These are phyloP conservation scores for Carex littledalei DNA, from an alignment of 176 grass and related monocot species.

Conservation along the genomic window DNA sequence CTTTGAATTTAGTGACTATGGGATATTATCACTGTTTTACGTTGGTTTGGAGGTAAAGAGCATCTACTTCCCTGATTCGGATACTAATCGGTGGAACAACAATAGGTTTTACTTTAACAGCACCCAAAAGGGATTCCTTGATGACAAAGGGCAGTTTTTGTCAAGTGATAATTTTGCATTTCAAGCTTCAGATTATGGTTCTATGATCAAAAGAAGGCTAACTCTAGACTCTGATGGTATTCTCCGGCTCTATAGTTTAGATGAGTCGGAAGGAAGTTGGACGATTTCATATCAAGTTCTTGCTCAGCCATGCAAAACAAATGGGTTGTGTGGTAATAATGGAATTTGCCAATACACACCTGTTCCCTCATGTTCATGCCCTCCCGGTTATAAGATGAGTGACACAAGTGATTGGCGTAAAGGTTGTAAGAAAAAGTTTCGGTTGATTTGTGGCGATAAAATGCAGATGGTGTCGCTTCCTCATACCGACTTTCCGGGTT, in stretches of 20 bases:
- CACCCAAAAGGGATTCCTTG: conserved; percentile 1
- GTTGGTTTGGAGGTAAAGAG: not conserved
- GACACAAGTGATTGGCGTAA: conserved; percentile 40
- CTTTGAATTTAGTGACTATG: conserved; percentile 26
- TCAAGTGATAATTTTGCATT: conserved; percentile 19
- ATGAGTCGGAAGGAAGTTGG: conserved; percentile 21
- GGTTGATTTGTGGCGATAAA: not conserved
- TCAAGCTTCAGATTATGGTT: conserved; percentile 8
- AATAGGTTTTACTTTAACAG: conserved; percentile 6
- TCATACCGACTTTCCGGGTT: not conserved
- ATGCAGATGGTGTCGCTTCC: conserved; percentile 2
- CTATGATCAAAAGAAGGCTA: conserved; percentile 15
- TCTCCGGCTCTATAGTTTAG: conserved; percentile 14
- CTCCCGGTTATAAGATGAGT: conserved; percentile 33
- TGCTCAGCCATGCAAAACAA: conserved; percentile 12
- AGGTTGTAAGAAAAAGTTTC: conserved; percentile 34
- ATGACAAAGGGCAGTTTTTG: conserved; percentile 5
- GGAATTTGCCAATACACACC: conserved; percentile 41
- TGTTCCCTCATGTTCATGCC: conserved; percentile 27
- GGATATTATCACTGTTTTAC: conserved; percentile 16
- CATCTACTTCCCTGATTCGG: conserved; percentile 20
- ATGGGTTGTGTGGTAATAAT: conserved; percentile 45
- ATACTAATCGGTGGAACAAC: not conserved
- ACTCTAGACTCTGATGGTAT: conserved; percentile 21
- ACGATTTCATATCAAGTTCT: conserved; percentile 40